These are phyloP conservation scores for Schwanniomyces pseudopolymorphus DNA, from an alignment of 805 yeast genomes.

Conservation along the genomic window DNA sequence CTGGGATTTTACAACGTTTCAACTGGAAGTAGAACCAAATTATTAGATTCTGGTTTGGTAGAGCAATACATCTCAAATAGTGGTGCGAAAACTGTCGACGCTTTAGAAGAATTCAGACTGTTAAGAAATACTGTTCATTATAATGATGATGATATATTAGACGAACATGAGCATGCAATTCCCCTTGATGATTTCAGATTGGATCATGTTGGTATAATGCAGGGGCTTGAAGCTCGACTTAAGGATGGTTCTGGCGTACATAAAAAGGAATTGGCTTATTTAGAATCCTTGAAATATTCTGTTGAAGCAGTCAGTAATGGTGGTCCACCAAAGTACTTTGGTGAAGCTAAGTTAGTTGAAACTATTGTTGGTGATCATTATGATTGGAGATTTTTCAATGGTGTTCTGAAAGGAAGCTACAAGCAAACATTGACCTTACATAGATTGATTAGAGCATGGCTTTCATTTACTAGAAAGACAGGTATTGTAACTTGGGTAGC, in stretches of 20 bases:
- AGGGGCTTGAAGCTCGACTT: conserved; percentile 9
- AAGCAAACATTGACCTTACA: conserved; percentile 36
- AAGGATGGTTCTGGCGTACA: background rate
- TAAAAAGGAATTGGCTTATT: conserved; percentile 10
- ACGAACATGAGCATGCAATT: conserved; percentile 1
- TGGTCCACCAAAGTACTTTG: conserved; percentile 31
- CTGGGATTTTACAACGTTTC: conserved; percentile 4
- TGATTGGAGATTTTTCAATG: conserved; percentile 39
- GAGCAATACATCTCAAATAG: background rate
- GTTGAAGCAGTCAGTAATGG: conserved; percentile 6
- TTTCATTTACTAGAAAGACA: conserved; percentile 40
- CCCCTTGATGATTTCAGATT: conserved; percentile 12
- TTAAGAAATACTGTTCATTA: conserved; percentile 8
- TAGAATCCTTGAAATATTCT: conserved; percentile 17
- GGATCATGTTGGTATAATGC: conserved; percentile 21
- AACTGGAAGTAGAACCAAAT: conserved; percentile 6
- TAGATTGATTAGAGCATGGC: conserved; percentile 44
- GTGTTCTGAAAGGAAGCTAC: conserved; percentile 18
- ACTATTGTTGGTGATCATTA: conserved; percentile 32
- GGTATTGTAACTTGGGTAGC: conserved; percentile 41
- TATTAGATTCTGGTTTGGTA: conserved; percentile 5
- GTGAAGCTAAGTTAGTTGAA: conserved; percentile 25
- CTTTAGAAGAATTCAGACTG: conserved; percentile 13
- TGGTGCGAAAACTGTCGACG: conserved; percentile 4
- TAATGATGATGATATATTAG: background rate